Base-by-base conservation (phyloP, 805 yeast species). In the Hanseniaspora pseudoguilliermondii region DNA sequence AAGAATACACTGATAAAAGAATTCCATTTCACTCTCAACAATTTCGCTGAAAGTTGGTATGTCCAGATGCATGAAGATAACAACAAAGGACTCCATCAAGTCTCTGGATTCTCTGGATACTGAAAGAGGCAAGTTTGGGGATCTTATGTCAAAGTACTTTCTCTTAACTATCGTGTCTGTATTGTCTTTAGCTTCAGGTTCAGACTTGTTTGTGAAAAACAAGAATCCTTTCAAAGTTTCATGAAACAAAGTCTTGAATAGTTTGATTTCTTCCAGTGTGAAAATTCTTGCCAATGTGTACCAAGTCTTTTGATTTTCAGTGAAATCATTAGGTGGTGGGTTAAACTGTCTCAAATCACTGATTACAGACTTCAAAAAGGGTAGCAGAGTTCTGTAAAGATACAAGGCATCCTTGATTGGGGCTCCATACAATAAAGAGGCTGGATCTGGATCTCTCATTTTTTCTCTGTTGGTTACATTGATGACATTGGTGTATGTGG, bases 11-110 rank as follows among this genome's bases (percentile, higher is more conserved):
- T 84, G 82, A 63, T 86, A 88, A 67, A 90, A 73, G 62, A 79
- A 81, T 23, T 83, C 86, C 57, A 91, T 74, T 67, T 93, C 96
- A 2, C 82, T 75, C 59, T 82, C 87, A 10, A 89, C 82, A 59
- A 93, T 84, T 69, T 93, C 98, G 66, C 87, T 90, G 69, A 95
- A 95, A 0, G 97, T 86, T 0, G 97, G 89, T 21, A 95, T 90
- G 65, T 95, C 99, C 55, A 95, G 79, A 65, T 88, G 95, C 61
- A 89, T 86, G 69, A 88, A 93, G 62, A 93, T 86, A 1, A 95
- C 84, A 0, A 96, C 96, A 66, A 93, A 81, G 3, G 89, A 83
- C 65, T 95, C 98, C 96, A 93, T 89, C 57, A 90, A 73, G 63
- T 93, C 98, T 62, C 90, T 88, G 57, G 90, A 96, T 64, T 91